Evolutionary conservation across 208 protist genomes (phyloP).

Genomic region (Wallacemonas sp.): DNA sequence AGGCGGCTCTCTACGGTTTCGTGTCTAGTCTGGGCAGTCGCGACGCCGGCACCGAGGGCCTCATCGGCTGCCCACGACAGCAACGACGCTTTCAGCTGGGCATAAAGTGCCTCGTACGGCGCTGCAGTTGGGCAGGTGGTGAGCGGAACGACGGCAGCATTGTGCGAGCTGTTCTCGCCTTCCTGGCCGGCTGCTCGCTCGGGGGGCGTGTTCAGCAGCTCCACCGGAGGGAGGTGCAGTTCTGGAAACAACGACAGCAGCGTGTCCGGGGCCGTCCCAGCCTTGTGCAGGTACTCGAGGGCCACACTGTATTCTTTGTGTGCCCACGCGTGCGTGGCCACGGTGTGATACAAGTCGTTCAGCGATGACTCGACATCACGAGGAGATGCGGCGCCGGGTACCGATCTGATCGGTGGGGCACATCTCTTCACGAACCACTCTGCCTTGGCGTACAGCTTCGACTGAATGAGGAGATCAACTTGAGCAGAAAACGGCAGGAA

Average conservation of each 20-base stretch:
- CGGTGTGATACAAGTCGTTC: slow-evolving; percentile 13
- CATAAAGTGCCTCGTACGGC: slow-evolving; percentile 23
- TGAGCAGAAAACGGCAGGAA: slow-evolving; percentile 4
- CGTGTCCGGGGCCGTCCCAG: slow-evolving; percentile 12
- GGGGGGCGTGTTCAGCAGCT: too few species aligned
- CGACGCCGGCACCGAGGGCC: neutral
- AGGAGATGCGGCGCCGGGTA: too few species aligned
- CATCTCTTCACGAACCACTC: slow-evolving; percentile 11
- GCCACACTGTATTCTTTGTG: slow-evolving; percentile 13
- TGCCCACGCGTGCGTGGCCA: slow-evolving; percentile 23
- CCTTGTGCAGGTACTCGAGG: slow-evolving; percentile 21
- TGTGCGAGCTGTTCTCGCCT: too few species aligned
- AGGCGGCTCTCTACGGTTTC: neutral
- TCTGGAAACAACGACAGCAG: slow-evolving; percentile 24
- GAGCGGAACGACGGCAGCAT: too few species aligned
- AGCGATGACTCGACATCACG: neutral
- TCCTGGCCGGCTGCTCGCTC: too few species aligned
- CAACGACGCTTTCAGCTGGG: slow-evolving; percentile 5
- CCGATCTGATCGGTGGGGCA: neutral
- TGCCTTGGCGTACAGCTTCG: slow-evolving; percentile 4
- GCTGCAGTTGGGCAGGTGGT: slow-evolving; percentile 9
- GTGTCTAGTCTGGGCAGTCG: neutral
- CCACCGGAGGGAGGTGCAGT: slow-evolving; percentile 4
- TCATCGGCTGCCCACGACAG: neutral
- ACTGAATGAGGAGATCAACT: slow-evolving; percentile 6